phyloP scores from a whole-genome alignment of 2,329 filamentous ascomycete species.

The Hirsutella rhossiliensis region DNA sequence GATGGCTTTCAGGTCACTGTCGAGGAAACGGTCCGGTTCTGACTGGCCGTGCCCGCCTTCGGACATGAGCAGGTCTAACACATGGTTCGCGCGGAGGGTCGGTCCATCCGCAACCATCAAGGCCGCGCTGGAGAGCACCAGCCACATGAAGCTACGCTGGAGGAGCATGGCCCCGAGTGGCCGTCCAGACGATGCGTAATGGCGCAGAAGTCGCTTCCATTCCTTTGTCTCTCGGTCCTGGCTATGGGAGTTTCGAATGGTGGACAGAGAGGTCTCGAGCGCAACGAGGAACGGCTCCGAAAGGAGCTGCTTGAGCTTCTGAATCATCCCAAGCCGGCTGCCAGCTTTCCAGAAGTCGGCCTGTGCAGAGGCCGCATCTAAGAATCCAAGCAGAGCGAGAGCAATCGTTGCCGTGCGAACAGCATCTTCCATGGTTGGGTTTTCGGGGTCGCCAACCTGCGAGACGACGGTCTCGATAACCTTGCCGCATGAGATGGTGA shows the following conservation, averaged over 20 bases:
- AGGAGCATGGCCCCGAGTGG: slow-evolving; percentile 86
- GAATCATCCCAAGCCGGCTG: slow-evolving; percentile 62
- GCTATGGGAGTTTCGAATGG: slow-evolving; percentile 67
- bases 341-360: slow-evolving; percentile 69
- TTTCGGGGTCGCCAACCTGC: slow-evolving; percentile 42
- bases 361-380: slow-evolving; percentile 69
- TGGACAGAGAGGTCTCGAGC: slow-evolving; percentile 82
- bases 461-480: slow-evolving; percentile 44
- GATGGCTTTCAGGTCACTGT: slow-evolving; percentile 43
- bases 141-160: slow-evolving; percentile 76
- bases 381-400: slow-evolving; percentile 79
- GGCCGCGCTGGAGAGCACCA: slow-evolving; percentile 69
- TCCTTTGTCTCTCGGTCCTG: slow-evolving; percentile 58
- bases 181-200: slow-evolving; percentile 67
- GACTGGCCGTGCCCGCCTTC: slow-evolving; percentile 34
- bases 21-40: slow-evolving; percentile 20
- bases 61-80: slow-evolving; percentile 63
- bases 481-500: slow-evolving; percentile 57
- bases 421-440: slow-evolving; percentile 52
- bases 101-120: slow-evolving; percentile 54
- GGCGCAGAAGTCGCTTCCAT: slow-evolving; percentile 77
- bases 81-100: slow-evolving; percentile 46
- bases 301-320: slow-evolving; percentile 58
- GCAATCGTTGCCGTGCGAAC: slow-evolving; percentile 62
- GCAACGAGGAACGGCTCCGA: slow-evolving; percentile 77